Percentiles rank a stretch among this genome's conserved stretches.
Conservation (phyloP, 805 yeast genomes). For the Suhomyces vadensis region DNA sequence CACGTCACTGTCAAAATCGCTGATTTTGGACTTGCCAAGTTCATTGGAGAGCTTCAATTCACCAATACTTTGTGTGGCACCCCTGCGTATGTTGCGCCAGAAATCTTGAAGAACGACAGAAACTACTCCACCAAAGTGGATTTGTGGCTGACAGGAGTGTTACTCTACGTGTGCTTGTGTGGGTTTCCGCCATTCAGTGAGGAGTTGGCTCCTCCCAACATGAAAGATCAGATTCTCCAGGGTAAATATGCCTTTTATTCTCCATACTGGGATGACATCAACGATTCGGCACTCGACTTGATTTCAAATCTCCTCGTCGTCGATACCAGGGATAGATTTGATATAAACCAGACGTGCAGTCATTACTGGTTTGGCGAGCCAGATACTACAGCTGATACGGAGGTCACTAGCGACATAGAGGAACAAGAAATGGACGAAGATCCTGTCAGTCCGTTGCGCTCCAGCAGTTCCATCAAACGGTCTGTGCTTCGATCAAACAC, state of each 20-base stretch:
- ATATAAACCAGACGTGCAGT: slow-evolving; percentile 36
- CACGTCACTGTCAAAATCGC: slow-evolving; percentile 74
- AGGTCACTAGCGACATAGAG: slow-evolving; percentile 1
- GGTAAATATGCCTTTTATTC: slow-evolving; percentile 74
- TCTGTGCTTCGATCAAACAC: slow-evolving; percentile 24
- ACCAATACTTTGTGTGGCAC: slow-evolving; percentile 84
- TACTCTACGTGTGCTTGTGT: slow-evolving; percentile 74
- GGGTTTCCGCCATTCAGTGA: slow-evolving; percentile 88
- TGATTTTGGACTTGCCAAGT: slow-evolving; percentile 75
- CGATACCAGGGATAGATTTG: slow-evolving; percentile 46
- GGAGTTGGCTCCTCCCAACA: slow-evolving; percentile 74
- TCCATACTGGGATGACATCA: slow-evolving; percentile 76
- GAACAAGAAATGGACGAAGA: slow-evolving; percentile 8
- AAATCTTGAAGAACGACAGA: slow-evolving; percentile 56
- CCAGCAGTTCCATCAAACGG: slow-evolving; percentile 12
- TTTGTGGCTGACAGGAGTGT: slow-evolving; percentile 80
- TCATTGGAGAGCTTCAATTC: slow-evolving; percentile 69
- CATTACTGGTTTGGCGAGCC: slow-evolving; percentile 48
- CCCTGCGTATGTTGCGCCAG: slow-evolving; percentile 87
- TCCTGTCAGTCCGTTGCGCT: not conserved
- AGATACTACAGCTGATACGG: slow-evolving; percentile 3
- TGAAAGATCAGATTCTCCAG: slow-evolving; percentile 69
- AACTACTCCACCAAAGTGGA: slow-evolving; percentile 72
- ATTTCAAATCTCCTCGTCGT: slow-evolving; percentile 62
- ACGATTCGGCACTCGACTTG: slow-evolving; percentile 64